These are phyloP conservation scores for Tetrahymena thermophila DNA, from an alignment of 73 alveolate genomes.

Conservation along the genomic window DNA sequence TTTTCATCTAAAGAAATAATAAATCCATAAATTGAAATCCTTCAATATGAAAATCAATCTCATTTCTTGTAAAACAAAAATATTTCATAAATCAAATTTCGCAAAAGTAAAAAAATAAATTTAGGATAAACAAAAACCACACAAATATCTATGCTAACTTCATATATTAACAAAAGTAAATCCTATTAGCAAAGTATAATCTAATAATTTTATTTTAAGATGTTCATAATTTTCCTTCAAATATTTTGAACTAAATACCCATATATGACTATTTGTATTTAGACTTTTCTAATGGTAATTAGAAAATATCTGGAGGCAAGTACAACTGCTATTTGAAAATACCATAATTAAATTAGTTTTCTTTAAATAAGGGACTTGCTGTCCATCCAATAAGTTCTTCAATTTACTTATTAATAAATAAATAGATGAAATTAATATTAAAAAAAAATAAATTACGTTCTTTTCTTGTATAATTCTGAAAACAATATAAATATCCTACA, in stretches of 20 bases:
- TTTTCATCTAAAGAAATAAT: too few relatives aligned
- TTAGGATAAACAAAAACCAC: too few relatives aligned
- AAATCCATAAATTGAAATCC: too few relatives aligned
- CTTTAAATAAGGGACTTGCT: neutral
- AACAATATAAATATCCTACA: neutral
- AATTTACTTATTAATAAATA: neutral
- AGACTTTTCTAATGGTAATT: neutral
- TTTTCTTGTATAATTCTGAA: neutral
- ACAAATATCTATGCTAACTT: too few relatives aligned
- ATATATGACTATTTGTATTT: neutral
- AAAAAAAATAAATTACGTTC: neutral
- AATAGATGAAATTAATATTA: neutral
- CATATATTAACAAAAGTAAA: too few relatives aligned
- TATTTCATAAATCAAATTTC: too few relatives aligned
- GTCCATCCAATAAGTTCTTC: neutral
- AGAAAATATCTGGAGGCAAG: neutral
- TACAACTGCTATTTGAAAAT: neutral
- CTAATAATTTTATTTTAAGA: too few relatives aligned
- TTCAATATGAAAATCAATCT: too few relatives aligned
- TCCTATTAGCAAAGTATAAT: too few relatives aligned
- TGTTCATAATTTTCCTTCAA: neutral
- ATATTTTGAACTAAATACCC: too few relatives aligned
- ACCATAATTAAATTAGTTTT: neutral
- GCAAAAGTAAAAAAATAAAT: too few relatives aligned
- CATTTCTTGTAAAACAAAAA: too few relatives aligned